These are phyloP conservation scores for Fusarium subtropicale DNA, from an alignment of 2,329 filamentous ascomycete species.

Conservation along the genomic window DNA sequence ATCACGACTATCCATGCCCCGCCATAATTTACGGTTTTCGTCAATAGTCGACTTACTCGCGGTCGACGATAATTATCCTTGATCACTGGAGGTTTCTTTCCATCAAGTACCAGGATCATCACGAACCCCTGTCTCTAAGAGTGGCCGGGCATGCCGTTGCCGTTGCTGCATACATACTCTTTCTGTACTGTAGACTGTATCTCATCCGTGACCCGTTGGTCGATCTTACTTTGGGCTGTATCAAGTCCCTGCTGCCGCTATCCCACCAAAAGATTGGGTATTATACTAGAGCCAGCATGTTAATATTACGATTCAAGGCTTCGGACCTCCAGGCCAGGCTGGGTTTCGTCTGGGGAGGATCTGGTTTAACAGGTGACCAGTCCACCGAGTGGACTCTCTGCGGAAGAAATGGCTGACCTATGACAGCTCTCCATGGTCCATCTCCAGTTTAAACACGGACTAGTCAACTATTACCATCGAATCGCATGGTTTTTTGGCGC, in stretches of 20 bases:
- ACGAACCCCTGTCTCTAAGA: constrained; percentile 39
- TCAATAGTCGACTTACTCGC: constrained; percentile 31
- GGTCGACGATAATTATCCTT: constrained; percentile 34
- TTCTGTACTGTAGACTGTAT: constrained; percentile 22
- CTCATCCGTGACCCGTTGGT: constrained; percentile 45
- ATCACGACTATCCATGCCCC: constrained; percentile 26
- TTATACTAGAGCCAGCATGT: constrained; percentile 35
- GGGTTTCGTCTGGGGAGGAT: constrained; percentile 46
- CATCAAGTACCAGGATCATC: constrained; percentile 30
- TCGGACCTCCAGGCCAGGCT: constrained; percentile 24
- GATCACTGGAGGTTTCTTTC: constrained; percentile 32
- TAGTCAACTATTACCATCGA: constrained; percentile 38
- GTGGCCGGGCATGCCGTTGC: constrained; percentile 43
- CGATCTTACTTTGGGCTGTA: constrained; percentile 42
- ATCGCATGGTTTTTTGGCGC: constrained; percentile 42
- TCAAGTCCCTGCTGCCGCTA: constrained; percentile 27
- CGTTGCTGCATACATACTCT: constrained; percentile 25
- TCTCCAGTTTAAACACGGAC: constrained; percentile 36
- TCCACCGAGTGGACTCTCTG: constrained; percentile 40
- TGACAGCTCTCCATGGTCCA: constrained; percentile 31
- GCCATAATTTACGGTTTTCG: constrained; percentile 30
- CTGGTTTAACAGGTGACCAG: constrained; percentile 47
- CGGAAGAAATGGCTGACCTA: constrained; percentile 41
- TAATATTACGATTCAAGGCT: constrained; percentile 35
- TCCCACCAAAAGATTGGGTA: constrained; percentile 25